Evolutionary conservation across 768 basidiomycete genomes (phyloP).

Genomic region (Leccinum arenicola): DNA sequence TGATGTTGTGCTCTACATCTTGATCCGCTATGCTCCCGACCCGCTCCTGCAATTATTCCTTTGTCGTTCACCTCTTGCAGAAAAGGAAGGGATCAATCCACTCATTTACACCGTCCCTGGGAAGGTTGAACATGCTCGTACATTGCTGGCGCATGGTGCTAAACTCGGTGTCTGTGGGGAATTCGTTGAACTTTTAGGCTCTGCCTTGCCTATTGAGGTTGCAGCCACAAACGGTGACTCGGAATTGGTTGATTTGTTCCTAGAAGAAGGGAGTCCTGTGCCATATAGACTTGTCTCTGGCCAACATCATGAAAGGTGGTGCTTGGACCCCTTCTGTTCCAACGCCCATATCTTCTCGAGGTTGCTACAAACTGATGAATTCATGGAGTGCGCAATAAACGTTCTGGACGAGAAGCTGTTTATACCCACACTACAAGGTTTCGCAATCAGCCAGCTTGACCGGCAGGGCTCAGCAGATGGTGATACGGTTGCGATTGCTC

Average conservation of each 20-base stretch:
- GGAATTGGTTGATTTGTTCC: background rate
- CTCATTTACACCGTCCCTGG: background rate
- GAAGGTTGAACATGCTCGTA: background rate
- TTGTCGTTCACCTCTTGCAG: background rate
- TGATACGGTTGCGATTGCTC: no score
- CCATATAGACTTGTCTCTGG: background rate
- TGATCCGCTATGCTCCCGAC: background rate
- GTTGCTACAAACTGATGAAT: background rate
- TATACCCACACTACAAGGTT: no score
- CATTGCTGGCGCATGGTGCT: background rate
- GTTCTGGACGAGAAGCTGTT: no score
- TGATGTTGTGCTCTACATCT: background rate
- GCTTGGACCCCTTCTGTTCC: no score
- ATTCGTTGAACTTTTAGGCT: no score
- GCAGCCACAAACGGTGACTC: background rate
- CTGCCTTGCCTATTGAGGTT: background rate
- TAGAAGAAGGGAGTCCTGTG: background rate
- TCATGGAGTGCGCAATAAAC: background rate
- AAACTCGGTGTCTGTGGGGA: background rate
- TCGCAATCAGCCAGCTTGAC: no score
- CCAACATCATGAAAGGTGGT: no score
- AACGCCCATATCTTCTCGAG: no score
- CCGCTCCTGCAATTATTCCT: background rate
- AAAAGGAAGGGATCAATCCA: background rate
- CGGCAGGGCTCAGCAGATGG: no score